A percentile compares a stretch with the other conserved stretches of the same genome.
Evolutionary conservation across 176 grass and related monocot genomes (phyloP).

Genomic region (Musa schizocarpa): DNA sequence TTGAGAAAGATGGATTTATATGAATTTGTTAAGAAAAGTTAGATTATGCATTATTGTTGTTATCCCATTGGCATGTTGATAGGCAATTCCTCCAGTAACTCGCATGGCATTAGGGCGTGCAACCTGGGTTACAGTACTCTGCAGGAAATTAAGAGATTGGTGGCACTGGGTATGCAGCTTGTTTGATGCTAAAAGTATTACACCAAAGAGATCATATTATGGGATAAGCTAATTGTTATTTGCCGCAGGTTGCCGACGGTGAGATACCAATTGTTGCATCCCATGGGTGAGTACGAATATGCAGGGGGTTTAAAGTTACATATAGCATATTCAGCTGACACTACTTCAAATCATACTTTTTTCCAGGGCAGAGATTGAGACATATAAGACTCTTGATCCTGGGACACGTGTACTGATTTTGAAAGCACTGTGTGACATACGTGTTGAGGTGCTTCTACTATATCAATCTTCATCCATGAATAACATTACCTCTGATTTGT

Average conservation of each 20-base stretch:
- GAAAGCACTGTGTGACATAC: constrained; percentile 92
- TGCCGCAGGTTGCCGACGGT: constrained; percentile 80
- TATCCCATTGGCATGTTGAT: constrained; percentile 30
- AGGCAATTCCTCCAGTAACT: constrained; percentile 78
- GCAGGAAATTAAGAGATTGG: constrained; percentile 91
- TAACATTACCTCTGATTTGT: background rate
- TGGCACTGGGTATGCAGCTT: constrained; percentile 71
- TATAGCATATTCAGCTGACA: constrained; percentile 12
- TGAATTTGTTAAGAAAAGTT: background rate
- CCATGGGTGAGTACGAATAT: constrained; percentile 59
- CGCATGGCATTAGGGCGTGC: constrained; percentile 63
- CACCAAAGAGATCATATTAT: constrained; percentile 19
- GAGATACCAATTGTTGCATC: constrained; percentile 70
- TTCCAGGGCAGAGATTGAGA: constrained; percentile 60
- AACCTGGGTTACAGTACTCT: constrained; percentile 84
- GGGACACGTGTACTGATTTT: constrained; percentile 65
- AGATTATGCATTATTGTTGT: background rate
- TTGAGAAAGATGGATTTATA: background rate
- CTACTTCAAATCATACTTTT: constrained; percentile 13
- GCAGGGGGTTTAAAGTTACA: constrained; percentile 2
- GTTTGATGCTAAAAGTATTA: constrained; percentile 13
- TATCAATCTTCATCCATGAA: background rate
- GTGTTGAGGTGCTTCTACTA: constrained; percentile 40
- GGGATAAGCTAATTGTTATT: constrained; percentile 32
- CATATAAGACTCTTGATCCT: constrained; percentile 66